phyloP scores from a whole-genome alignment of 768 basidiomycete species.

The Hygrocybe punicea region DNA sequence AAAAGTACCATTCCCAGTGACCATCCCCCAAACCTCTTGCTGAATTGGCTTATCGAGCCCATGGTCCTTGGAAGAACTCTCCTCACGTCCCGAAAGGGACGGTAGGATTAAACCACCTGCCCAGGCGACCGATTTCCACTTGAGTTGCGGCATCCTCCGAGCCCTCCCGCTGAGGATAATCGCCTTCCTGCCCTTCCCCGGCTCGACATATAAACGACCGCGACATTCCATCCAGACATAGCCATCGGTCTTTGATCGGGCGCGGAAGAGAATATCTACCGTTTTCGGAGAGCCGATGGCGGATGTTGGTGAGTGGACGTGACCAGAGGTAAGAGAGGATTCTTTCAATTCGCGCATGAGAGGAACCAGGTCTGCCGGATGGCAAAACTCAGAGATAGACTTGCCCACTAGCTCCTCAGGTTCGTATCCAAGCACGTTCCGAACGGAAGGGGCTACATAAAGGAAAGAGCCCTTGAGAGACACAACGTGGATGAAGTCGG shows the following conservation, averaged over 20 bases:
- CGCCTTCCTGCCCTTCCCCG: slow-evolving; percentile 91
- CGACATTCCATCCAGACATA: slow-evolving; percentile 90
- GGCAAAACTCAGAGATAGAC: slow-evolving; percentile 76
- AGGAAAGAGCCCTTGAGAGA: slow-evolving; percentile 90
- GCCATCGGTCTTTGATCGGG: slow-evolving; percentile 55
- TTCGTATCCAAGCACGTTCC: slow-evolving; percentile 78
- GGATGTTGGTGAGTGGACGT: slow-evolving; percentile 8
- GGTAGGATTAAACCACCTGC: slow-evolving; percentile 45
- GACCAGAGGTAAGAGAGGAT: slow-evolving; percentile 33
- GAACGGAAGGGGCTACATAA: slow-evolving; percentile 83
- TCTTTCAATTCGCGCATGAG: slow-evolving; percentile 92
- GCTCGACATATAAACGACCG: slow-evolving; percentile 87
- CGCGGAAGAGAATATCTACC: slow-evolving; percentile 85
- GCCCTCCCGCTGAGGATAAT: slow-evolving; percentile 86
- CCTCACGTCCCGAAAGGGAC: neutral
- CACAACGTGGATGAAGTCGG: slow-evolving; percentile 87
- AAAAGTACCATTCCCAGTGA: slow-evolving; percentile 46
- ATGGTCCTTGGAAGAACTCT: slow-evolving; percentile 10
- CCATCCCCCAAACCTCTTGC: slow-evolving; percentile 54
- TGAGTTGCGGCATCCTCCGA: slow-evolving; percentile 57
- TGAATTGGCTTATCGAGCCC: neutral
- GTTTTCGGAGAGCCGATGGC: slow-evolving; percentile 40
- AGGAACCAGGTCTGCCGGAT: slow-evolving; percentile 86
- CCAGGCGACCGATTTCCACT: slow-evolving; percentile 55
- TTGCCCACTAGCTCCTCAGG: slow-evolving; percentile 80